These are phyloP conservation scores for Termitomyces sp. DNA, from an alignment of 768 basidiomycete genomes.

Conservation along the genomic window DNA sequence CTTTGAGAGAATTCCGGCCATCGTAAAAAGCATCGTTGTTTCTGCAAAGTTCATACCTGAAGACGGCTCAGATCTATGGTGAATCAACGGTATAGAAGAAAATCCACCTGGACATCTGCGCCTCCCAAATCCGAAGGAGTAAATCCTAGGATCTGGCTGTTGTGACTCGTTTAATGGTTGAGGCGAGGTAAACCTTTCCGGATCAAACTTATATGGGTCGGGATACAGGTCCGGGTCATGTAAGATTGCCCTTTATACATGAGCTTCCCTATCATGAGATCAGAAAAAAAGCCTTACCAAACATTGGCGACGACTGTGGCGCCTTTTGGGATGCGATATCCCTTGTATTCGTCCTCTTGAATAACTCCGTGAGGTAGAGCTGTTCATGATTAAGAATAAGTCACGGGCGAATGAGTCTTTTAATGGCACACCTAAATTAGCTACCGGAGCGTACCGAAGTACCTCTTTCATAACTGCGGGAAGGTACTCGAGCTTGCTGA, in stretches of 20 bases:
- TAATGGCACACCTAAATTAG: constrained; percentile 29
- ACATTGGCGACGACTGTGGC: constrained; percentile 41
- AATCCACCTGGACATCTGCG: constrained; percentile 27
- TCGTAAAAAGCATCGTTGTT: constrained; percentile 24
- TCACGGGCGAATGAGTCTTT: background rate
- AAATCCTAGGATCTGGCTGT: constrained; percentile 28
- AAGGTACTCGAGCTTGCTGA: constrained; percentile 27
- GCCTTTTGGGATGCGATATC: constrained; percentile 39
- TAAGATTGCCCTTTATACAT: constrained; percentile 32
- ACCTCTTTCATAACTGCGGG: constrained; percentile 35
- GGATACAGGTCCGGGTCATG: constrained; percentile 37
- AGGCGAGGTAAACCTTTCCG: constrained; percentile 26
- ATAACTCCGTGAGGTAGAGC: constrained; percentile 37
- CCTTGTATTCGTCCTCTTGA: constrained; percentile 40
- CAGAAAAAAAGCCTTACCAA: constrained; percentile 25
- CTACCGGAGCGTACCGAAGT: constrained; percentile 35
- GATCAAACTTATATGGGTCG: constrained; percentile 33
- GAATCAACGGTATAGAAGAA: background rate
- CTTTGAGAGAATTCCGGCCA: constrained; percentile 25
- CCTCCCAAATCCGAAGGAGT: constrained; percentile 28
- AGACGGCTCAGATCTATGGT: background rate
- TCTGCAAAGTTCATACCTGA: constrained; percentile 27
- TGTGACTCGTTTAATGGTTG: background rate
- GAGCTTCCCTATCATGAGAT: background rate
- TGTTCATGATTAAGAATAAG: constrained; percentile 9